A percentile compares a stretch with the other conserved stretches of the same genome.
These are phyloP conservation scores for Metarhizium sp. DNA, from an alignment of 2,329 filamentous ascomycete species.

Conservation along the genomic window DNA sequence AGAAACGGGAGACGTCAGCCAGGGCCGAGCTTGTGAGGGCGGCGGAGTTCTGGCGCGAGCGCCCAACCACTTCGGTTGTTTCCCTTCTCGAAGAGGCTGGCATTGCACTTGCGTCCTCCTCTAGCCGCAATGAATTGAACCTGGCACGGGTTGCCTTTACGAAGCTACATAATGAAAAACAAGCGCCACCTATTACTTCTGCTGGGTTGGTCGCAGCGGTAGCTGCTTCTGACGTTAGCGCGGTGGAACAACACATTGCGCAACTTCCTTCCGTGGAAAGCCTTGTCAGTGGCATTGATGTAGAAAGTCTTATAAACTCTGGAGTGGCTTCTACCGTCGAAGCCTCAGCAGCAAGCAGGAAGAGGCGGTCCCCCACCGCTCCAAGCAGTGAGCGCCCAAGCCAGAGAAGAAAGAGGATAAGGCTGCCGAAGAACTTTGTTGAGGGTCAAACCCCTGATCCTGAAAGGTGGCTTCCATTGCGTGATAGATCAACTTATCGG, in stretches of 20 bases:
- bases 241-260: slow-evolving; percentile 43
- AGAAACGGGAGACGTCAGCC: slow-evolving; percentile 64
- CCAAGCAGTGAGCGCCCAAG: slow-evolving; percentile 30
- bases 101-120: slow-evolving; percentile 70
- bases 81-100: slow-evolving; percentile 74
- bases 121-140: slow-evolving; percentile 55
- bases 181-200: slow-evolving; percentile 58
- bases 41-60: slow-evolving; percentile 69
- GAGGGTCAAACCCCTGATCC: slow-evolving; percentile 74
- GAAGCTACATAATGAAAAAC: slow-evolving; percentile 55
- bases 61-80: slow-evolving; percentile 34
- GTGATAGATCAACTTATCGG: slow-evolving; percentile 78
- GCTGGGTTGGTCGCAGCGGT: slow-evolving; percentile 83
- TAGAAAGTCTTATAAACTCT: slow-evolving; percentile 51
- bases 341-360: slow-evolving; percentile 32
- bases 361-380: slow-evolving; percentile 33
- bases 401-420: slow-evolving; percentile 50
- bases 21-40: slow-evolving; percentile 70
- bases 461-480: slow-evolving; percentile 86
- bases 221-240: slow-evolving; percentile 50
- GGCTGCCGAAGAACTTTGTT: slow-evolving; percentile 65
- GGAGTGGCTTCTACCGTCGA: slow-evolving; percentile 44
- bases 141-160: slow-evolving; percentile 73
- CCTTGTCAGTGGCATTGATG: slow-evolving; percentile 52
- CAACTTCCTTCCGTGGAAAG: slow-evolving; percentile 52